Conservation (phyloP, 75 land plant species). For the Pinus taeda region DNA sequence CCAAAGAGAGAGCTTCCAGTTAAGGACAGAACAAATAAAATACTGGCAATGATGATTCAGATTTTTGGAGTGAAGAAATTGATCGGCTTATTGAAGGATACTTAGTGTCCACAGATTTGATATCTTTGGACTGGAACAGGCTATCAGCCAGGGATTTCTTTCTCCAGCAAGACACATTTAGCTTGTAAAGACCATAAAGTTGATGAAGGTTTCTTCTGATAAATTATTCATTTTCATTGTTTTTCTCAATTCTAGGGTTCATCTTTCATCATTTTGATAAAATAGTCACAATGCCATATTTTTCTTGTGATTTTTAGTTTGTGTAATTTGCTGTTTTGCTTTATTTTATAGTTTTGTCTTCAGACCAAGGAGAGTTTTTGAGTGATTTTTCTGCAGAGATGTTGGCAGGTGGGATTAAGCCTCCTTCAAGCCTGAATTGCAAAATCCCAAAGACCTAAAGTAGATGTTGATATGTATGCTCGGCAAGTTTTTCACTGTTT, state of each 20-base stretch:
- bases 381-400: no score
- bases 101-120: conserved; percentile 36
- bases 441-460: no score
- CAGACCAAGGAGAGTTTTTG: conserved; percentile 34
- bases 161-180: conserved; percentile 58
- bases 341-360: conserved; percentile 38
- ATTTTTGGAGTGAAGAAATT: conserved; percentile 32
- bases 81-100: conserved; percentile 60
- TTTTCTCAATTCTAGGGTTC: neutral
- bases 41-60: conserved; percentile 1
- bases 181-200: conserved; percentile 77
- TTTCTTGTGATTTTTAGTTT: neutral
- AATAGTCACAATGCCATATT: no score
- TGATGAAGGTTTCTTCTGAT: conserved; percentile 62
- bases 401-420: no score
- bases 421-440: no score
- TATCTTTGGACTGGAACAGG: conserved; percentile 72
- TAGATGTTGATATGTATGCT: no score
- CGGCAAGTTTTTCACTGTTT: no score
- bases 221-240: neutral
- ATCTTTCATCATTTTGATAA: no score
- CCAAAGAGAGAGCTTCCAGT: neutral
- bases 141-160: conserved; percentile 61
- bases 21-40: neutral
- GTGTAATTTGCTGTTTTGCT: neutral